Conservation (phyloP, 768 basidiomycete genomes). For the Phaeotremella fagi region DNA sequence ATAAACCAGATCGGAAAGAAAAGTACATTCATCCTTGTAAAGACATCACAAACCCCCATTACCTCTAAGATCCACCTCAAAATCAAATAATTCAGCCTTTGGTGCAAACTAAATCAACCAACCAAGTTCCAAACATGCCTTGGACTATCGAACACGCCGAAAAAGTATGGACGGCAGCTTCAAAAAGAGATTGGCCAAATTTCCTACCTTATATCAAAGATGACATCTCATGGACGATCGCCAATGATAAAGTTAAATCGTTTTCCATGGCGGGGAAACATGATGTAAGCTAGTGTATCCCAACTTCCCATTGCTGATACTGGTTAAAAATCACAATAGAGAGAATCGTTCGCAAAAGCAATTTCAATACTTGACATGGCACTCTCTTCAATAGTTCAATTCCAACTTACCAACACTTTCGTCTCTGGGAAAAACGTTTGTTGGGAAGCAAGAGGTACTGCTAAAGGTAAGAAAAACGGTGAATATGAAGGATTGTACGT, state of each 20-base stretch:
- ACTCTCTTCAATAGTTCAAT: not conserved
- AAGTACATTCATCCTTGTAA: too few species aligned
- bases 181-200: not conserved
- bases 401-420: not conserved
- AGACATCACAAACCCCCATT: too few species aligned
- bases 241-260: not conserved
- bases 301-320: not conserved
- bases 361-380: not conserved
- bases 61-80: too few species aligned
- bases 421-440: not conserved
- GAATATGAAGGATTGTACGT: not conserved
- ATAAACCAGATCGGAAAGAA: too few species aligned
- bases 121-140: not conserved
- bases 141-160: not conserved
- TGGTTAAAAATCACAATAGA: not conserved
- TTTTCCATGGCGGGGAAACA: not conserved
- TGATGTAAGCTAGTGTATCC: not conserved
- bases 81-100: too few species aligned
- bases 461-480: not conserved
- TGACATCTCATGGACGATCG: not conserved
- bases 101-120: too few species aligned
- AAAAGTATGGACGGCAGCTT: not conserved
- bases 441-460: not conserved
- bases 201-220: not conserved
- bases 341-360: not conserved